Base-by-base conservation (phyloP, 495 filamentous ascomycete genomes). In the Podospora fimiseda region DNA sequence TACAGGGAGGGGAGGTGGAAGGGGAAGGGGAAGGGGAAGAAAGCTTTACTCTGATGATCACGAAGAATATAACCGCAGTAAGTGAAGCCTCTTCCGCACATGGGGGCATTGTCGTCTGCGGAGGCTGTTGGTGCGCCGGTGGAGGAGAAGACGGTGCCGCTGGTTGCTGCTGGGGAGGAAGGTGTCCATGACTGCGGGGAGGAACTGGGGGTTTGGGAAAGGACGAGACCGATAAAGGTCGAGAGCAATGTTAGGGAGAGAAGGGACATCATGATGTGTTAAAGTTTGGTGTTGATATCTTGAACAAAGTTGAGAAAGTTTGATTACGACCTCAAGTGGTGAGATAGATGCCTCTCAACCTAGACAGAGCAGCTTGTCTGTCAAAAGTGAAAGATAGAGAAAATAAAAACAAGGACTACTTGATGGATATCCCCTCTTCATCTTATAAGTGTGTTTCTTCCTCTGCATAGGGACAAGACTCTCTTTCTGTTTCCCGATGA, bases 51-150 rank as follows among this genome's bases (percentile, higher is more conserved):
- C 20, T 74, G 70, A 13, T 67, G 64, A 27, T 64, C 63, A 1
- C 64, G 58, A 2, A 74, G 61, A 59, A 72, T 73, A 52, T 73
- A 74, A 0, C 71, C 71, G 52, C 71, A 74, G 50, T 74, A 74
- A 2, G 71, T 74, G 40, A 69, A 74, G 1, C 71, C 71, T 42
- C 67, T 65, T 22, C 70, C 70, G 40, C 71, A 74, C 1, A 69
- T 65, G 5, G 70, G 57, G 8, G 55, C 60, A 13, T 43, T 7
- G 14, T 53, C 50, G 14, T 44, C 53, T 11, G 50, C 15, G 16
- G 54, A 52, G 46, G 47, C 55, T 18, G 58, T 53, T 11, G 50
- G 52, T 16, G 54, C 43, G 22, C 13, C 20, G 50, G 52, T 15
- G 13, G 36, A 40, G 43, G 37, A 36, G 52, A 39, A 9, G 48